These are phyloP conservation scores for Syncephalastrum contaminatum DNA, from an alignment of 371 early-diverging fungal species.

Conservation along the genomic window DNA sequence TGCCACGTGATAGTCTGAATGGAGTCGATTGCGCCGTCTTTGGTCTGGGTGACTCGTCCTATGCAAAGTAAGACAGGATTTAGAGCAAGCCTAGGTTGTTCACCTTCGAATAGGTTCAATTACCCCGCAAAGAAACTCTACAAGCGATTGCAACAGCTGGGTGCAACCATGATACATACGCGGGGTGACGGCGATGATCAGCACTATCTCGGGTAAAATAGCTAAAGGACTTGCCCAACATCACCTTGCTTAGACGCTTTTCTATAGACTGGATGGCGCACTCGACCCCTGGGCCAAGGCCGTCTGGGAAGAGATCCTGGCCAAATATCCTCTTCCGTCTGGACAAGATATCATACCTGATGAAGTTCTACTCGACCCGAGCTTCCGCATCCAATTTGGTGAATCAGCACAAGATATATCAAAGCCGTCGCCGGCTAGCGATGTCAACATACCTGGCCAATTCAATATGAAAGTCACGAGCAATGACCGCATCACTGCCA, in stretches of 20 bases:
- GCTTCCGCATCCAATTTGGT: constrained; percentile 33
- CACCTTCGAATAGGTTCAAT: constrained; percentile 73
- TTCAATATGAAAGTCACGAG: constrained; percentile 41
- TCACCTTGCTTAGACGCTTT: neutral
- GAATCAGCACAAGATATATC: too few relatives aligned
- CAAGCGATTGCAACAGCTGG: constrained; percentile 86
- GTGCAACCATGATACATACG: constrained; percentile 71
- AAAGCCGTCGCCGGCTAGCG: too few relatives aligned
- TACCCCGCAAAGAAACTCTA: constrained; percentile 93
- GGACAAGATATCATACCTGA: constrained; percentile 53
- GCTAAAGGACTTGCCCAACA: neutral
- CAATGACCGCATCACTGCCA: constrained; percentile 72
- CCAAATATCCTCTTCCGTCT: constrained; percentile 59
- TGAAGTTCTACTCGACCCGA: constrained; percentile 45
- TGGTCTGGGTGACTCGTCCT: constrained; percentile 96
- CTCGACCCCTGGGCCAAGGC: constrained; percentile 81
- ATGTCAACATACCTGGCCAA: constrained; percentile 8
- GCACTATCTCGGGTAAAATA: constrained; percentile 85
- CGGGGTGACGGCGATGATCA: constrained; percentile 97
- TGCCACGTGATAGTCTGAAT: constrained; percentile 67
- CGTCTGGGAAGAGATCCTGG: constrained; percentile 69
- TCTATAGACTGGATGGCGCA: constrained; percentile 73
- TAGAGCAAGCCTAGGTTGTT: neutral
- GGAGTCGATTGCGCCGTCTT: constrained; percentile 80
- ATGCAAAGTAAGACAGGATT: constrained; percentile 59